Evolutionary conservation across 116 monocot species (phyloP).

Genomic region (Iris pallida): DNA sequence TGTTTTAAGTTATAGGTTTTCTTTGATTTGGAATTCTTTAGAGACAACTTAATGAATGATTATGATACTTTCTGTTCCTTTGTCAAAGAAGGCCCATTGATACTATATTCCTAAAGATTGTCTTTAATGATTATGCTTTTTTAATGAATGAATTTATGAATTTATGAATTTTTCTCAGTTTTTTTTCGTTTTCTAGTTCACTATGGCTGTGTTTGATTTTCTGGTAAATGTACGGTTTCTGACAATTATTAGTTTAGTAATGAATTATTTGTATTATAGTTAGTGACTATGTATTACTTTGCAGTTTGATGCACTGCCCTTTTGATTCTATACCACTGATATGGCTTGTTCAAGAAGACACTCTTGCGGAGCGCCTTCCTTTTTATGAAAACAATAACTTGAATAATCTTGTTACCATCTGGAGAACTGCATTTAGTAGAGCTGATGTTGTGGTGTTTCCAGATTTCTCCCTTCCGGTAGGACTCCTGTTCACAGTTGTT

Average conservation of each 20-base stretch:
- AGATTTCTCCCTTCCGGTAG: conserved; percentile 86
- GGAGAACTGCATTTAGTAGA: conserved; percentile 74
- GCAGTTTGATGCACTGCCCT: conserved; percentile 83
- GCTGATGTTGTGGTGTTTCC: conserved; percentile 80
- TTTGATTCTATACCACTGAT: conserved; percentile 69
- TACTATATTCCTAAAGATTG: too few relatives aligned
- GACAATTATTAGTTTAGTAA: background rate
- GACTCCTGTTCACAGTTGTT: background rate
- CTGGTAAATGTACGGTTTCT: too few relatives aligned
- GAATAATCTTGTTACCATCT: conserved; percentile 52
- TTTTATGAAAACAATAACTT: conserved; percentile 37
- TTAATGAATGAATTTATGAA: too few relatives aligned
- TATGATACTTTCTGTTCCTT: too few relatives aligned
- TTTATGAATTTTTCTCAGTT: too few relatives aligned
- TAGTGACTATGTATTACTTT: conserved; percentile 7
- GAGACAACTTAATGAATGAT: too few relatives aligned
- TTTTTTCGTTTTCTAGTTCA: too few relatives aligned
- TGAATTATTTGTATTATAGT: conserved; percentile 4
- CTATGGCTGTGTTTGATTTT: too few relatives aligned
- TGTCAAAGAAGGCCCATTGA: too few relatives aligned
- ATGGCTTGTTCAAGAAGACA: conserved; percentile 91
- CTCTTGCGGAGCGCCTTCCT: conserved; percentile 62
- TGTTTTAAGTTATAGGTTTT: too few relatives aligned
- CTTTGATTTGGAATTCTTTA: too few relatives aligned
- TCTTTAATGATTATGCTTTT: too few relatives aligned